phyloP scores from a whole-genome alignment of 352 stramenopile genomes.

The Pythium graminicola region DNA sequence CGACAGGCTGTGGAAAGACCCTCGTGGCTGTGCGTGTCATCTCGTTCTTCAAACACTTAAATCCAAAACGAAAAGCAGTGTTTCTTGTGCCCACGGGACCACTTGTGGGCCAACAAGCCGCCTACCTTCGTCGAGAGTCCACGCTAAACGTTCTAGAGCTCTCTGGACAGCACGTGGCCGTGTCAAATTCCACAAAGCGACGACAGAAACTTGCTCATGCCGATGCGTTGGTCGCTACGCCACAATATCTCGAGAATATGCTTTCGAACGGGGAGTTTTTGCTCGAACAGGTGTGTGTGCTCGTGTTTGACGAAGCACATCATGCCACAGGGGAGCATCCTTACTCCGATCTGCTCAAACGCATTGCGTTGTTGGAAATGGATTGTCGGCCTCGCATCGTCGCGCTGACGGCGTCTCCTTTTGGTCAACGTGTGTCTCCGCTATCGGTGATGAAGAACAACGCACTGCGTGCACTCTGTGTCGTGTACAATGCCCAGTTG shows the following conservation, averaged over 20 bases:
- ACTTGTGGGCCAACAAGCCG: conserved; percentile 69
- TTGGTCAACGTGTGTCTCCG: conserved; percentile 40
- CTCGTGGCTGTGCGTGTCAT: conserved; percentile 70
- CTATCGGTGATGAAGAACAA: conserved; percentile 23
- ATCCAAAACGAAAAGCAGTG: conserved; percentile 43
- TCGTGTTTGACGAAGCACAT: conserved; percentile 81
- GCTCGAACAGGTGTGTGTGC: conserved; percentile 53
- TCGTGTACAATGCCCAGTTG: conserved; percentile 41
- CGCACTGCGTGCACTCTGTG: conserved; percentile 33
- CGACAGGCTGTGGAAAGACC: conserved; percentile 72
- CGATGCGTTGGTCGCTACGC: conserved; percentile 53
- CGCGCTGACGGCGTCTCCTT: conserved; percentile 64
- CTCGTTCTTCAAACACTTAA: conserved; percentile 53
- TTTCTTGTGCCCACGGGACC: conserved; percentile 71
- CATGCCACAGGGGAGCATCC: conserved; percentile 59
- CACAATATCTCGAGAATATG: conserved; percentile 68
- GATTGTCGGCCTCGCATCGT: conserved; percentile 42
- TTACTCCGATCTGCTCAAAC: conserved; percentile 50
- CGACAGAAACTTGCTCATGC: conserved; percentile 11
- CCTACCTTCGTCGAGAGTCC: conserved; percentile 63
- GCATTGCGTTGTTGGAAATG: conserved; percentile 25
- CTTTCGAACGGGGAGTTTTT: conserved; percentile 27
- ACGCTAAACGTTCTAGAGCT: conserved; percentile 44
- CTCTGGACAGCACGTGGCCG: conserved; percentile 42
- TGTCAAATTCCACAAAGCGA: conserved; percentile 4